Evolutionary conservation across 2,329 filamentous ascomycete species (phyloP).

Genomic region (Colletotrichum agaves): DNA sequence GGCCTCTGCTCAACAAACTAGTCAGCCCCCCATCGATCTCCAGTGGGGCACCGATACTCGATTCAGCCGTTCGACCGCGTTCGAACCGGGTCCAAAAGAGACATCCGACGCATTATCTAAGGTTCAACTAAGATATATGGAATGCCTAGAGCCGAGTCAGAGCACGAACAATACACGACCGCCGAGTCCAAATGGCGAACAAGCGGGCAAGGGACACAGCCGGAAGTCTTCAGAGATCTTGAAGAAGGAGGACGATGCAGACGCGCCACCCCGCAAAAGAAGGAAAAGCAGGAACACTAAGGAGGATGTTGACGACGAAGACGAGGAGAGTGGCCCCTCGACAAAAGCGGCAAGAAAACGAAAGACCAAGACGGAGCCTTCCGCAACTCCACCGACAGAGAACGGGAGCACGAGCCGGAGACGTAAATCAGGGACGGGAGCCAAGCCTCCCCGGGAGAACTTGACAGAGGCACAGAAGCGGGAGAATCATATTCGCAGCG

Average conservation of each 20-base stretch:
- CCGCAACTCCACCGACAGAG: slow-evolving; percentile 48
- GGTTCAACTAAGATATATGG: slow-evolving; percentile 65
- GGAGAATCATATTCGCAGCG: slow-evolving; percentile 87
- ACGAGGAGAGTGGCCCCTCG: slow-evolving; percentile 50
- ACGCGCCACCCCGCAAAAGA: slow-evolving; percentile 61
- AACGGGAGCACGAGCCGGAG: slow-evolving; percentile 55
- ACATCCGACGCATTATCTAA: slow-evolving; percentile 67
- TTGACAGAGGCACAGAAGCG: slow-evolving; percentile 84
- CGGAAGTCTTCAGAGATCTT: slow-evolving; percentile 41
- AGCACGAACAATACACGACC: slow-evolving; percentile 70
- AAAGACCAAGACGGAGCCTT: slow-evolving; percentile 57
- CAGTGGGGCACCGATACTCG: slow-evolving; percentile 77
- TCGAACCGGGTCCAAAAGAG: slow-evolving; percentile 67
- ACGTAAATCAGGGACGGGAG: slow-evolving; percentile 58
- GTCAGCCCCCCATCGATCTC: slow-evolving; percentile 55
- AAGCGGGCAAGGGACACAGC: slow-evolving; percentile 40
- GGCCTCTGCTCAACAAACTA: slow-evolving; percentile 36
- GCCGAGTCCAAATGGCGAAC: slow-evolving; percentile 60
- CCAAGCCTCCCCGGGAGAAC: slow-evolving; percentile 72
- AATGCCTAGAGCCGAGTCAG: slow-evolving; percentile 65
- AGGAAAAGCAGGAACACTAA: slow-evolving; percentile 64
- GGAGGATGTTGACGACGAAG: slow-evolving; percentile 52
- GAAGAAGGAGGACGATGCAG: slow-evolving; percentile 50
- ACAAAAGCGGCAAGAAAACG: slow-evolving; percentile 54
- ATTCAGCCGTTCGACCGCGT: slow-evolving; percentile 69